Evolutionary conservation across 2,329 filamentous ascomycete species (phyloP).

Genomic region (Cercospora nicotianae): DNA sequence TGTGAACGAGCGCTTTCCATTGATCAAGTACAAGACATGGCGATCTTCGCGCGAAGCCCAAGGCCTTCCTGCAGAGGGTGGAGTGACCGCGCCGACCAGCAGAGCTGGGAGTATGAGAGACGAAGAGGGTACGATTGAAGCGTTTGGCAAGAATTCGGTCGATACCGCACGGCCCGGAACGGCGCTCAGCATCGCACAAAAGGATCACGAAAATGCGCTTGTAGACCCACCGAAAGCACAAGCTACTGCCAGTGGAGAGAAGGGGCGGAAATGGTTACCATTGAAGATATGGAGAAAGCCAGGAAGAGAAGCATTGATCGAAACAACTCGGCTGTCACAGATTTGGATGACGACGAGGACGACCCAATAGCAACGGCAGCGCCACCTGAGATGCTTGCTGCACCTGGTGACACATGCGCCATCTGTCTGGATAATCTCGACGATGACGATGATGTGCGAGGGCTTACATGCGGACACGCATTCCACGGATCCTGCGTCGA

Average conservation of each 20-base stretch:
- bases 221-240: constrained; percentile 24
- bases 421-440: constrained; percentile 95
- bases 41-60: constrained; percentile 77
- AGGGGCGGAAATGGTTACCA: constrained; percentile 36
- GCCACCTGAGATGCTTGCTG: constrained; percentile 75
- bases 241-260: constrained; percentile 30
- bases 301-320: constrained; percentile 24
- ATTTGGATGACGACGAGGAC: constrained; percentile 69
- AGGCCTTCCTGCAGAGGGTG: constrained; percentile 79
- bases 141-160: constrained; percentile 36
- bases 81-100: constrained; percentile 73
- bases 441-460: constrained; percentile 92
- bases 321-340: constrained; percentile 43
- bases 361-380: constrained; percentile 79
- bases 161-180: constrained; percentile 38
- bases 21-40: constrained; percentile 97
- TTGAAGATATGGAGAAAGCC: constrained; percentile 38
- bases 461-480: constrained; percentile 92
- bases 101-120: constrained; percentile 69
- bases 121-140: constrained; percentile 50
- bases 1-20: constrained; percentile 94
- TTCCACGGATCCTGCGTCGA: constrained; percentile 96
- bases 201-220: constrained; percentile 50
- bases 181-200: constrained; percentile 43
- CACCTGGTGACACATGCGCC: constrained; percentile 88